These are phyloP conservation scores for Populus ilicifolia DNA, from an alignment of 345 rosid genomes.

Conservation along the genomic window DNA sequence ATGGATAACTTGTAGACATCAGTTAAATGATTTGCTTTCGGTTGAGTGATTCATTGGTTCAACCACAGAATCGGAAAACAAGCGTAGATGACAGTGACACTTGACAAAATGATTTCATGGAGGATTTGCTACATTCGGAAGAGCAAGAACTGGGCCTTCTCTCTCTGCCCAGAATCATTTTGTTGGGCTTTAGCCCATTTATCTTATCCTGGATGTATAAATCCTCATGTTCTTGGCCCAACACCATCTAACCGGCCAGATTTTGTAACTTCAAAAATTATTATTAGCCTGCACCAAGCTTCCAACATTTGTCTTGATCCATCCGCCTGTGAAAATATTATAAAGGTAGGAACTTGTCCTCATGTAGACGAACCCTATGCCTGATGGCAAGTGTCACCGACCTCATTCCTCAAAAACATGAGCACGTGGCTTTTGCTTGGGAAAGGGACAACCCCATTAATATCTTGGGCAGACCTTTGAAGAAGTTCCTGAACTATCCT, in stretches of 20 bases:
- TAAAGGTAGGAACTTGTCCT: background rate
- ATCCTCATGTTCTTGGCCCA: background rate
- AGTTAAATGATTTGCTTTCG: background rate
- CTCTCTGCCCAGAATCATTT: background rate
- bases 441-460: constrained; percentile 21
- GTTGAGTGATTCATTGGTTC: background rate
- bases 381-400: constrained; percentile 21
- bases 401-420: constrained; percentile 4
- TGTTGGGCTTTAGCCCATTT: background rate
- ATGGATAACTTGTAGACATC: background rate
- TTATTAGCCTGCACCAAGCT: background rate
- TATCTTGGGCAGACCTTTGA: background rate
- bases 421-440: constrained; percentile 26
- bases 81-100: background rate
- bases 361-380: background rate
- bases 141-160: background rate
- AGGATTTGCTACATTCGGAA: background rate
- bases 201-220: background rate
- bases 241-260: background rate
- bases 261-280: background rate
- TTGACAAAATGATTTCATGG: background rate
- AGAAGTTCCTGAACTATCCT: background rate
- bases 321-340: background rate
- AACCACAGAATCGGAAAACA: background rate
- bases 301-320: background rate